Base-by-base conservation (phyloP, 371 early-diverging fungal species). In the Blyttiomyces sp. region DNA sequence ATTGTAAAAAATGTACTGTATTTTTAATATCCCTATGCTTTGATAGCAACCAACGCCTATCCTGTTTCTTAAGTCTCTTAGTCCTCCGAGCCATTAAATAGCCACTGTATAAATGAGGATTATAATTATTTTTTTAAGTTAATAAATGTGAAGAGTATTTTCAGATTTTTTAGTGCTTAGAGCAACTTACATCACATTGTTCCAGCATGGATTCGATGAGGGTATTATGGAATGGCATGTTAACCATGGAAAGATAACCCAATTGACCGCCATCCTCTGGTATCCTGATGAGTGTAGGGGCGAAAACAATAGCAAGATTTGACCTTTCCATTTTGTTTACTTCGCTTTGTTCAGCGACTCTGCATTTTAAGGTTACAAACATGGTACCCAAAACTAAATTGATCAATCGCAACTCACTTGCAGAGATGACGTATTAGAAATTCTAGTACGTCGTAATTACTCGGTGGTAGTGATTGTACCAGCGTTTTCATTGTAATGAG, bases 271-370 rank as follows among this genome's bases (percentile, higher is more conserved):
- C 68, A n/a, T 68, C 71, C 32, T 80, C 75, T 13, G 65, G 68
- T 33, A 50, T 54, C 26, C 79, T 69, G 13, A 81, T 65, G 27
- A 81, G 56, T 16, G 76, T 73, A 0, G 81, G 81, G 49, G 90
- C 89, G 68, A 93, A 91, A 5, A 91, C 90, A 48, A 91, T 83
- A 3, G 93, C 91, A 19, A 93, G 67, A 68, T 91, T 93, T 2
- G 84, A 75, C 24, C 87, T 71, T 61, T 93, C 91, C 93, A 93
- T 93, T 70, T 93, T 93, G 68, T 90, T 93, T n/a, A 77, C 70
- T 4, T 82, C 83, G 33, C 83, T 73, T 32, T 86, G 74, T 3
- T 76, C 73, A 2, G 86, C 76, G 0, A 92, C 87, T 49, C 72
- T 72, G 53, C 13, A 42, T 17, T 28, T 13, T 21, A 21, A 23